Evolutionary conservation across 2,329 filamentous ascomycete genomes (phyloP).

Genomic region (Arthrobotrys megalospora): DNA sequence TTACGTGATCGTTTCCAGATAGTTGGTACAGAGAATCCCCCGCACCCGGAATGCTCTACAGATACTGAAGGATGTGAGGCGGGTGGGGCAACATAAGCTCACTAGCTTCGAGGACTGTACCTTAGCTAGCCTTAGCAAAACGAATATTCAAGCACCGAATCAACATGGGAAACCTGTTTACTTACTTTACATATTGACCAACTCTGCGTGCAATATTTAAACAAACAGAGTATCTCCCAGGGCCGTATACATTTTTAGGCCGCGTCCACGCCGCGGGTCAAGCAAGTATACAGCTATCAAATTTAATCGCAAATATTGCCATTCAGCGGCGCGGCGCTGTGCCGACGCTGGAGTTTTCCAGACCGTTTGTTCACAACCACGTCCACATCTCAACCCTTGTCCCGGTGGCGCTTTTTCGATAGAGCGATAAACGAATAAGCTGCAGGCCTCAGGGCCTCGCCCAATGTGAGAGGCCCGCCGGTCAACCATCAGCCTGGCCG

Average conservation of each 20-base stretch:
- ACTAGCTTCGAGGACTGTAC: slow-evolving; percentile 7
- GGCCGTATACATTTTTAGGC: not conserved
- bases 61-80: slow-evolving; percentile 11
- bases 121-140: too few relatives aligned
- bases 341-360: slow-evolving; percentile 6
- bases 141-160: not conserved
- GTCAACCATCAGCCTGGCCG: slow-evolving; percentile 35
- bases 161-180: not conserved
- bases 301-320: not conserved
- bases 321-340: slow-evolving; percentile 20
- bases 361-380: slow-evolving; percentile 11
- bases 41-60: slow-evolving; percentile 17
- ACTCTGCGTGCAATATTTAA: too few relatives aligned
- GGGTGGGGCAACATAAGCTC: slow-evolving; percentile 34
- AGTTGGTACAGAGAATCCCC: slow-evolving; percentile 32
- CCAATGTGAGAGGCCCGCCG: not conserved
- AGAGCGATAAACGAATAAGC: slow-evolving; percentile 22
- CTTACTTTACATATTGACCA: not conserved
- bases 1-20: slow-evolving; percentile 56
- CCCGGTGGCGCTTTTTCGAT: slow-evolving; percentile 26
- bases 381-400: slow-evolving; percentile 1
- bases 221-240: not conserved
- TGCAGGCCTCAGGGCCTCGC: slow-evolving; percentile 26
- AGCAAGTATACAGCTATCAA: not conserved
- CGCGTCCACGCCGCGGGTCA: not conserved